Percentiles rank a stretch among this genome's conserved stretches.
These are phyloP conservation scores for Benincasa hispida DNA, from an alignment of 306 rosid species.

Conservation along the genomic window DNA sequence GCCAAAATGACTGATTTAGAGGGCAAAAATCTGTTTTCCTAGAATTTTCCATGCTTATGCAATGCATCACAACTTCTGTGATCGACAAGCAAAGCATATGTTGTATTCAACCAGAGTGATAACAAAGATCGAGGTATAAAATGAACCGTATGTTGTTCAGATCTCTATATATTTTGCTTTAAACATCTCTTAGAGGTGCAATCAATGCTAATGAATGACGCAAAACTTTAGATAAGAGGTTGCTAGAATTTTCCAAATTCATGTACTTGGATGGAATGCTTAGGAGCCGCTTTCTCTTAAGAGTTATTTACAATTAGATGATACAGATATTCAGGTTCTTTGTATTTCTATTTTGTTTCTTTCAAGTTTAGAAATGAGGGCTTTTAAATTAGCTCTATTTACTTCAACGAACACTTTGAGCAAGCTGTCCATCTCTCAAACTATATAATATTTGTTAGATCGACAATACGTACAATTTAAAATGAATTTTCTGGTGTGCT, in stretches of 20 bases:
- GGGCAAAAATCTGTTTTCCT: conserved; percentile 20
- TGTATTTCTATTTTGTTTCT: neutral
- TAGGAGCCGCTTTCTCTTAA: neutral
- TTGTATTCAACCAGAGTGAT: neutral
- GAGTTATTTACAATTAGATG: neutral
- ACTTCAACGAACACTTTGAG: no score
- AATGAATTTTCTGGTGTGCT: no score
- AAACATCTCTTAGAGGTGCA: neutral
- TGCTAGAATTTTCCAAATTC: neutral
- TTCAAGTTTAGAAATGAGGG: neutral
- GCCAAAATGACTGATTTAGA: conserved; percentile 93
- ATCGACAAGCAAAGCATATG: neutral
- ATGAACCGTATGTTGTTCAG: neutral
- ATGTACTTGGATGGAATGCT: neutral
- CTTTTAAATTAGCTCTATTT: no score
- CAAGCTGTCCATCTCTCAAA: no score
- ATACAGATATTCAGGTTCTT: neutral
- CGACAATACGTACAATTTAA: no score
- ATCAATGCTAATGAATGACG: neutral
- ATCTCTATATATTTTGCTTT: neutral
- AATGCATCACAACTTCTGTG: neutral
- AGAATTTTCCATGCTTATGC: neutral
- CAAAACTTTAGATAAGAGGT: neutral
- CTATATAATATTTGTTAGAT: no score
- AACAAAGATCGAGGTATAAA: neutral